Base-by-base conservation (phyloP, 441 rosid species). In the Pelargonium cotyledonis region DNA sequence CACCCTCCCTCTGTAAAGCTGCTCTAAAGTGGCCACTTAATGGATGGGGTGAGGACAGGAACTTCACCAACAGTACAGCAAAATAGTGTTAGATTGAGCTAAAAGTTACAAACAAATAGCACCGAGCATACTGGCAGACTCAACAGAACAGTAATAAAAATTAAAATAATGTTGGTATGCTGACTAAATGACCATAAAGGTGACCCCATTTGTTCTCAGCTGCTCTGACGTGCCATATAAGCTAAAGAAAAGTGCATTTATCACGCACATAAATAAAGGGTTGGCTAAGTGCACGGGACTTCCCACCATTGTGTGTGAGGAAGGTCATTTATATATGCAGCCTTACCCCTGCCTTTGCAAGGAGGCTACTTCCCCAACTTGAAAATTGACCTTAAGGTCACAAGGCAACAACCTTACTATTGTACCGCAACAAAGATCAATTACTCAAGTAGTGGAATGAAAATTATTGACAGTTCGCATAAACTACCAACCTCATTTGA, bases 11-110 rank as follows among this genome's bases (percentile, higher is more conserved):
- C 76, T 68, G 76, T 62, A 85, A 80, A 76, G 90, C 70, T 21
- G 90, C 99, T 84, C 82, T 88, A 69, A 95, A 79, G 86, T 92
- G 99, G 79, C 89, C 85, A 62, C 91, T 82, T 73, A 92, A 75
- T 4, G 98, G 99, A 73, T 88, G 88, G 49, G 72, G 68, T 66
- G 85, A 76, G 71, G 85, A 83, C 70, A 88, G 90, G 83, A 89
- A 92, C 99, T 95, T 68, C 64, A 60, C 35, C 35, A 60, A 60
- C 64, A 23, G 64, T 21, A 23, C 26, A 55, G 61, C 38, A 60
- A 60, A 18, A 60, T 5, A 60, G 35, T 10, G 38, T 60, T 35
- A 60, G 64, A 60, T 21, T 23, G 38, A 57, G 11, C 38, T 60
- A 60, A 23, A 60, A 60, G 26, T 23, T 21, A 23, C 26, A 10